Evolutionary conservation across 75 land plant species (phyloP).

Genomic region (Picea sitchensis): DNA sequence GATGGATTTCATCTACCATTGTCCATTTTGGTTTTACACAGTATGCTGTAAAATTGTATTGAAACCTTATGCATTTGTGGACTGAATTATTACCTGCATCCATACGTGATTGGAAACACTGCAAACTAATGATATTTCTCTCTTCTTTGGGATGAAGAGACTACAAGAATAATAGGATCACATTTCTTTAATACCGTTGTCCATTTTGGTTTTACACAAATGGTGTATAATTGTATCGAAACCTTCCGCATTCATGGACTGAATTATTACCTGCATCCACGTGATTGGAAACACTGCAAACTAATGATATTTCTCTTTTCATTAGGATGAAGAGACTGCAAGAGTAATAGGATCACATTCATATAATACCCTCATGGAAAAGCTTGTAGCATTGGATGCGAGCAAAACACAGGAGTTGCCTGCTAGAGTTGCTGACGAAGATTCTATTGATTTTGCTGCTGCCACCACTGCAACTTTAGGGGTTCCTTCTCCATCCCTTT

Average conservation of each 20-base stretch:
- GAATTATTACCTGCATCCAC: too few relatives aligned
- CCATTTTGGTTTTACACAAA: too few relatives aligned
- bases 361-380: constrained; percentile 76
- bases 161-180: constrained; percentile 62
- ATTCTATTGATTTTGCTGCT: constrained; percentile 89
- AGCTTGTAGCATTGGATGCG: constrained; percentile 77
- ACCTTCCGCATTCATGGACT: too few relatives aligned
- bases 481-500: constrained; percentile 84
- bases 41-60: too few relatives aligned
- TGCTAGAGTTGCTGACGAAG: constrained; percentile 38
- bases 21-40: too few relatives aligned
- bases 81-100: too few relatives aligned
- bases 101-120: neutral
- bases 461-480: constrained; percentile 94
- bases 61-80: too few relatives aligned
- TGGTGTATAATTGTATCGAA: too few relatives aligned
- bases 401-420: constrained; percentile 21
- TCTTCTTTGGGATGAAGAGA: constrained; percentile 58
- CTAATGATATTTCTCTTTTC: neutral
- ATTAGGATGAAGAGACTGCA: constrained; percentile 73
- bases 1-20: constrained; percentile 5
- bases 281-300: neutral
- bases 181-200: constrained; percentile 66
- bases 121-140: neutral
- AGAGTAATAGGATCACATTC: constrained; percentile 73